Evolutionary conservation across 306 rosid species (phyloP).

Genomic region (Glycine tomentella): DNA sequence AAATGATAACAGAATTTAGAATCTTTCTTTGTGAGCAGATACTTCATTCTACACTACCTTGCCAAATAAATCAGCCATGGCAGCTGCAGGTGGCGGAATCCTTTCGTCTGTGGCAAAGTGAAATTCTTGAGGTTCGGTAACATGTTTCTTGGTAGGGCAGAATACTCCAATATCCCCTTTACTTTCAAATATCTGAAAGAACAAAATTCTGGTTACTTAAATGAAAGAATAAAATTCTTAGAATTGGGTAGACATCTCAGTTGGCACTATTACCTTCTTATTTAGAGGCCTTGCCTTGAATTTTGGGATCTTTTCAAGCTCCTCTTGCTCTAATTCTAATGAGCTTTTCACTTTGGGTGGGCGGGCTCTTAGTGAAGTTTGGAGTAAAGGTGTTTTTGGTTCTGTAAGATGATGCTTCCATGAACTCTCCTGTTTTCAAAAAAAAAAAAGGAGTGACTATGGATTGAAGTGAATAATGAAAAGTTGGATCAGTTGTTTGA

Average conservation of each 20-base stretch:
- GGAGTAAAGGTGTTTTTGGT: slow-evolving; percentile 86
- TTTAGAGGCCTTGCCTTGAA: slow-evolving; percentile 91
- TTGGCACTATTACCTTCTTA: slow-evolving; percentile 73
- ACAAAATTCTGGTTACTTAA: slow-evolving; percentile 24
- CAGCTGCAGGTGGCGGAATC: slow-evolving; percentile 64
- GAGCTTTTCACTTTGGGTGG: slow-evolving; percentile 79
- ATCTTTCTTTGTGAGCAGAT: background rate
- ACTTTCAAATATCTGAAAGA: slow-evolving; percentile 84
- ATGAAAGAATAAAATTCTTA: slow-evolving; percentile 15
- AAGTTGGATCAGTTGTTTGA: background rate
- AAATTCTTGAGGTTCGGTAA: slow-evolving; percentile 86
- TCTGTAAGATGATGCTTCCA: slow-evolving; percentile 73
- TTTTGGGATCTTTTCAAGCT: slow-evolving; percentile 79
- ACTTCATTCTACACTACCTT: slow-evolving; percentile 63
- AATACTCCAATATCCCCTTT: slow-evolving; percentile 90
- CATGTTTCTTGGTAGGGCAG: slow-evolving; percentile 73
- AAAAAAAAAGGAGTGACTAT: background rate
- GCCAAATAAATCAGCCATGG: slow-evolving; percentile 74
- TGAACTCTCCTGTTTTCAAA: slow-evolving; percentile 60
- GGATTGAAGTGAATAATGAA: slow-evolving; percentile 25
- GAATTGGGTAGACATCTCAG: slow-evolving; percentile 24
- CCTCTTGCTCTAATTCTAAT: slow-evolving; percentile 84
- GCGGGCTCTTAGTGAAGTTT: slow-evolving; percentile 86
- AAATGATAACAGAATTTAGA: background rate
- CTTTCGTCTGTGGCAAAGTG: slow-evolving; percentile 93